Percentiles rank a stretch among this genome's conserved stretches.
These are phyloP conservation scores for Pythium apleroticum DNA, from an alignment of 352 stramenopile genomes.

Conservation along the genomic window DNA sequence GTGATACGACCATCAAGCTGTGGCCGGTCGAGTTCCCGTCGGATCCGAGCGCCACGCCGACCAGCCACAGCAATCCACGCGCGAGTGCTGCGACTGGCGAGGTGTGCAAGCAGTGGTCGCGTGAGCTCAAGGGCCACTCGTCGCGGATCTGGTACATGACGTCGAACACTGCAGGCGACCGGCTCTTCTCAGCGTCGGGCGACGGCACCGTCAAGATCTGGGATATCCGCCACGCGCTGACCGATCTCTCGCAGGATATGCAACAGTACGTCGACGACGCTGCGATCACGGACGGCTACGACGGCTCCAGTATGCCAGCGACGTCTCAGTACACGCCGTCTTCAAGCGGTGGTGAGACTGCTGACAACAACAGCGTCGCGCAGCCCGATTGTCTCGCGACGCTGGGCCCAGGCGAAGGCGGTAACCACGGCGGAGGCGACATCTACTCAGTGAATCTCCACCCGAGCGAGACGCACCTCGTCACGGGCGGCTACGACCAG, in stretches of 20 bases:
- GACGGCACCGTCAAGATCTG: conserved; percentile 87
- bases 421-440: conserved; percentile 41
- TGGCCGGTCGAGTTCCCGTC: conserved; percentile 70
- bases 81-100: conserved; percentile 27
- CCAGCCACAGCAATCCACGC: neutral
- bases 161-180: conserved; percentile 58
- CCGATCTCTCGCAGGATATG: conserved; percentile 33
- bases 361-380: neutral
- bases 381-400: conserved; percentile 22
- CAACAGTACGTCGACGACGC: conserved; percentile 40
- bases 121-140: conserved; percentile 72
- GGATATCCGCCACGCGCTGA: conserved; percentile 63
- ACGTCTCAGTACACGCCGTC: conserved; percentile 7
- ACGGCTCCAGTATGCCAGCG: conserved; percentile 29
- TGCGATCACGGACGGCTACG: conserved; percentile 37
- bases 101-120: conserved; percentile 52
- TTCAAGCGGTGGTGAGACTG: conserved; percentile 1
- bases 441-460: conserved; percentile 87
- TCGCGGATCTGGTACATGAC: conserved; percentile 86
- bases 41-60: conserved; percentile 6
- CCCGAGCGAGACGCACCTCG: conserved; percentile 83
- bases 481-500: conserved; percentile 87
- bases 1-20: conserved; percentile 84
- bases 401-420: conserved; percentile 36
- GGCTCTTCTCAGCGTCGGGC: conserved; percentile 75